These are phyloP conservation scores for Williopsis jadinii DNA, from an alignment of 1,139 yeast species.

Conservation along the genomic window DNA sequence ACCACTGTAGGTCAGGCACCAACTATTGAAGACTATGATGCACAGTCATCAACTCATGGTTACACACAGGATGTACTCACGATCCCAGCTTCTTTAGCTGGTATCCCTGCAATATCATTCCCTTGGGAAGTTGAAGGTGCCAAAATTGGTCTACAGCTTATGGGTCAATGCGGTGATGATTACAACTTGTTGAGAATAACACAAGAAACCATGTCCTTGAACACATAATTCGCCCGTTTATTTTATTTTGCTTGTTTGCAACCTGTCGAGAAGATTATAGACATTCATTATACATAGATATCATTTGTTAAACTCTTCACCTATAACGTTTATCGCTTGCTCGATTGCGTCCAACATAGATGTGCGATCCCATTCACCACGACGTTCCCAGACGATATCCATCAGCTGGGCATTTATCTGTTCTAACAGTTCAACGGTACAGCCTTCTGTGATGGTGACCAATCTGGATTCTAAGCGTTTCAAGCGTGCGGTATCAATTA, in stretches of 20 bases:
- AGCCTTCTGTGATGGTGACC: slow-evolving; percentile 36
- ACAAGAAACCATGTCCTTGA: slow-evolving; percentile 6
- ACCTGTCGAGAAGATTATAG: not conserved
- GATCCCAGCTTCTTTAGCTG: slow-evolving; percentile 87
- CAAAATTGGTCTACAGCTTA: slow-evolving; percentile 67
- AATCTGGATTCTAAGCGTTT: slow-evolving; percentile 26
- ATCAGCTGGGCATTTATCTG: slow-evolving; percentile 63
- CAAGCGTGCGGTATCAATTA: slow-evolving; percentile 28
- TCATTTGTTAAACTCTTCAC: not conserved
- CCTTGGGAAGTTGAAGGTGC: slow-evolving; percentile 41
- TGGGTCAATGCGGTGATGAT: slow-evolving; percentile 87
- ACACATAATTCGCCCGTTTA: not conserved
- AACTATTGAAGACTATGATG: slow-evolving; percentile 36
- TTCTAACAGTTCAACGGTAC: slow-evolving; percentile 68
- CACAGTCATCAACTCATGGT: slow-evolving; percentile 47
- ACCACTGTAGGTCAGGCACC: slow-evolving; percentile 63
- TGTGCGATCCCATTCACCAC: slow-evolving; percentile 62
- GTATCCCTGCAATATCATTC: slow-evolving; percentile 75
- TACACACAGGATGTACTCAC: slow-evolving; percentile 82
- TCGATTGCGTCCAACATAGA: slow-evolving; percentile 23
- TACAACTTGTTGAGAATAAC: slow-evolving; percentile 13
- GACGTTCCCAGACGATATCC: slow-evolving; percentile 68
- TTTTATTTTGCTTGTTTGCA: not conserved
- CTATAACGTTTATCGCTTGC: not conserved
- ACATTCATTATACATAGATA: not conserved